A percentile compares a stretch with the other conserved stretches of the same genome.
These are phyloP conservation scores for Trichophaea hybrida DNA, from an alignment of 2,329 filamentous ascomycete genomes.

Conservation along the genomic window DNA sequence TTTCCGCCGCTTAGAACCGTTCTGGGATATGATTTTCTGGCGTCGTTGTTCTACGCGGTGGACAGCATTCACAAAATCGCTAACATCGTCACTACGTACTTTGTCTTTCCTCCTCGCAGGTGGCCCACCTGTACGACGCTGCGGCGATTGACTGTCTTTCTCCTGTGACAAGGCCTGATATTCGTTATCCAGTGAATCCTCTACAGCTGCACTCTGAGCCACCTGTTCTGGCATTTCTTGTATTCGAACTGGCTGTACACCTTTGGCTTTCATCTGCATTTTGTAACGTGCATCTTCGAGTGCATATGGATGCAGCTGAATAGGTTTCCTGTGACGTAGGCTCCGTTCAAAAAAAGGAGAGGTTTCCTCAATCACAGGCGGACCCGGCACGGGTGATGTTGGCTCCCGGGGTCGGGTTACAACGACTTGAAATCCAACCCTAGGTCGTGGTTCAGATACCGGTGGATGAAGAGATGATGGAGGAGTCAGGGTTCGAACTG, in stretches of 20 bases:
- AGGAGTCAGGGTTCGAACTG: background rate
- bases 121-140: background rate
- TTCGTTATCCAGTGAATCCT: constrained; percentile 25
- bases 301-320: constrained; percentile 26
- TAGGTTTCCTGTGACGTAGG: constrained; percentile 26
- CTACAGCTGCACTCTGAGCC: constrained; percentile 7
- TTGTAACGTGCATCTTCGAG: constrained; percentile 25
- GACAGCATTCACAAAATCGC: constrained; percentile 1
- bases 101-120: background rate
- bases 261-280: constrained; percentile 23
- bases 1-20: constrained; percentile 17
- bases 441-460: background rate
- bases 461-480: constrained; percentile 1
- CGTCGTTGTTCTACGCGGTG: background rate
- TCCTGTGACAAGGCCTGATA: constrained; percentile 17
- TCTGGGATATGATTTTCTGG: background rate
- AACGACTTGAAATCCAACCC: constrained; percentile 1
- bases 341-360: constrained; percentile 12
- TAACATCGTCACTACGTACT: background rate
- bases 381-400: background rate
- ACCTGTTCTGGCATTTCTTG: constrained; percentile 10
- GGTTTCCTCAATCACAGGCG: background rate
- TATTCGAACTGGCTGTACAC: constrained; percentile 24
- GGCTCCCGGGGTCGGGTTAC: background rate
- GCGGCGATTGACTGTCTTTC: background rate